phyloP scores from a whole-genome alignment of 2,329 filamentous ascomycete genomes.

The Arthrobotrys musiformis region DNA sequence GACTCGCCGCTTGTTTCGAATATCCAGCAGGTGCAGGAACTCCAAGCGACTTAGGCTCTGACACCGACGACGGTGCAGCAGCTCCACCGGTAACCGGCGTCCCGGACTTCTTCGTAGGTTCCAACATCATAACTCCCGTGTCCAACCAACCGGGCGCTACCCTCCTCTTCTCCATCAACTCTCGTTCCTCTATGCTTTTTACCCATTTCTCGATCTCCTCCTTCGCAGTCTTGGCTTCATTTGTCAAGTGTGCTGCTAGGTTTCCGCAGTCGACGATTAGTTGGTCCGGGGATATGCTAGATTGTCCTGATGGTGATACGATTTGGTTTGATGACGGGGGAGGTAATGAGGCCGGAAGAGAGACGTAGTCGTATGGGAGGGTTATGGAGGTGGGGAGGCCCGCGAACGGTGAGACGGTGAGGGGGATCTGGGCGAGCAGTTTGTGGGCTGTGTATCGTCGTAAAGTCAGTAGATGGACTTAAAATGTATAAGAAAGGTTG shows the following conservation, averaged over 20 bases:
- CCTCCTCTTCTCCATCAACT: slow-evolving; percentile 76
- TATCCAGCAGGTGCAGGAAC: slow-evolving; percentile 61
- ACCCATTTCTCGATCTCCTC: slow-evolving; percentile 76
- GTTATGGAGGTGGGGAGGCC: slow-evolving; percentile 88
- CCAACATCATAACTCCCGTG: slow-evolving; percentile 73
- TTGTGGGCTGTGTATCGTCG: slow-evolving; percentile 70
- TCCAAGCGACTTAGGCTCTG: slow-evolving; percentile 54
- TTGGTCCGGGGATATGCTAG: slow-evolving; percentile 82
- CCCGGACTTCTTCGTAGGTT: slow-evolving; percentile 65
- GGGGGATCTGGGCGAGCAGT: slow-evolving; percentile 87
- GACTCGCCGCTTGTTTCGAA: slow-evolving; percentile 62
- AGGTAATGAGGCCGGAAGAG: slow-evolving; percentile 86
- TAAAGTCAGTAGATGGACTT: neutral
- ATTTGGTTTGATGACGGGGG: slow-evolving; percentile 76
- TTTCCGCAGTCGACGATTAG: slow-evolving; percentile 84
- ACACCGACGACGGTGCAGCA: neutral
- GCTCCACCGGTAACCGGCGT: slow-evolving; percentile 53
- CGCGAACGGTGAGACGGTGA: slow-evolving; percentile 94
- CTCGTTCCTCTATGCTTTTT: slow-evolving; percentile 69
- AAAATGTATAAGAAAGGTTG: neutral
- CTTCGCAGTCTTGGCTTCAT: slow-evolving; percentile 75
- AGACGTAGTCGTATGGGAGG: slow-evolving; percentile 93
- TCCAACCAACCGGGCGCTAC: slow-evolving; percentile 85
- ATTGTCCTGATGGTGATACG: slow-evolving; percentile 77
- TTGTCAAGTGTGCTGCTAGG: slow-evolving; percentile 78